Conservation (phyloP, 2,329 filamentous ascomycete genomes). For the Aspergillus niger region DNA sequence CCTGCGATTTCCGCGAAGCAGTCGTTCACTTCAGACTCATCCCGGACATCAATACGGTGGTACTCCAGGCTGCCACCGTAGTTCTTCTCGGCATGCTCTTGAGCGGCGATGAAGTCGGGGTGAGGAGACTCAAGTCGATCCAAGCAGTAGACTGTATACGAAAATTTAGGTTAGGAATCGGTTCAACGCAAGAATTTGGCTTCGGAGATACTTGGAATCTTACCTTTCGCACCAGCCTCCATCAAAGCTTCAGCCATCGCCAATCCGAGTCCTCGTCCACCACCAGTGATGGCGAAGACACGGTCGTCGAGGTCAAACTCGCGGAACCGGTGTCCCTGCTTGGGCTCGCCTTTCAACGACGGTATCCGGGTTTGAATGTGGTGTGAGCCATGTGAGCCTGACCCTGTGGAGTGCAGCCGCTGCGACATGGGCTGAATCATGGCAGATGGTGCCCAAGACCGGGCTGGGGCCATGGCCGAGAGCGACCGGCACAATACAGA, state of each 20-base stretch:
- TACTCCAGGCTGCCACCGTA: conserved; percentile 49
- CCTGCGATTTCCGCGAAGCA: conserved; percentile 39
- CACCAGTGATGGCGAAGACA: conserved; percentile 48
- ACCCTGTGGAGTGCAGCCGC: conserved; percentile 24
- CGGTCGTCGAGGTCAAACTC: conserved; percentile 48
- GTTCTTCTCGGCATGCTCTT: conserved; percentile 37
- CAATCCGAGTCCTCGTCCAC: conserved; percentile 47
- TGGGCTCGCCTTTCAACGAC: conserved; percentile 22
- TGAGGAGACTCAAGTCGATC: conserved; percentile 49
- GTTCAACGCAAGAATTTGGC: background rate
- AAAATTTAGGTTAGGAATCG: conserved; percentile 1
- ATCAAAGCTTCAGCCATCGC: conserved; percentile 50
- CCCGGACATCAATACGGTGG: conserved; percentile 50
- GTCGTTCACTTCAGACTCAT: conserved; percentile 40
- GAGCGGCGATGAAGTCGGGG: conserved; percentile 44
- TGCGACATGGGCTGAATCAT: conserved; percentile 13
- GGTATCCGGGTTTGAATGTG: conserved; percentile 38
- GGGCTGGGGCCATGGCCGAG: conserved; percentile 9
- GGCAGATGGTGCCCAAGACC: conserved; percentile 14
- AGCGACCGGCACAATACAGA: conserved; percentile 21
- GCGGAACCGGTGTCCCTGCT: conserved; percentile 37
- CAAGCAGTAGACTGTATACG: conserved; percentile 48
- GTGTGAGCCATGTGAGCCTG: conserved; percentile 23
- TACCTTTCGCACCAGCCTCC: conserved; percentile 52
- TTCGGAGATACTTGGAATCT: background rate